Percentiles rank a stretch among this genome's conserved stretches.
phyloP scores from a whole-genome alignment of 2,329 filamentous ascomycete species.

The Alternaria brassicicola region DNA sequence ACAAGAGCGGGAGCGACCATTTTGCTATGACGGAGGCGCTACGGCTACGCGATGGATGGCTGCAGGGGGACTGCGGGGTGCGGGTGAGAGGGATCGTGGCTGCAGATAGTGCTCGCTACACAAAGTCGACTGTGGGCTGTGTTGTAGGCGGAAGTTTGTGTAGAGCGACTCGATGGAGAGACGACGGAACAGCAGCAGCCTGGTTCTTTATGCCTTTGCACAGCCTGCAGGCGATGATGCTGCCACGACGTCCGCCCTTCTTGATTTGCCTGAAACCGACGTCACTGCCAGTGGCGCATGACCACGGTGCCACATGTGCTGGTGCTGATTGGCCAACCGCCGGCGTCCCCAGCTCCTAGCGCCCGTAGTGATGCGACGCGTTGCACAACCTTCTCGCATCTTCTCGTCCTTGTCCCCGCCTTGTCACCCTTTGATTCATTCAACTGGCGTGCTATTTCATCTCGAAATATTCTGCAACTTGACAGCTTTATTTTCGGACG shows the following conservation, averaged over 20 bases:
- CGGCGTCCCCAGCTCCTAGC: background rate
- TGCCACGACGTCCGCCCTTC: slow-evolving; percentile 20
- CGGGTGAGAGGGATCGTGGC: slow-evolving; percentile 7
- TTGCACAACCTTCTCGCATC: slow-evolving; percentile 12
- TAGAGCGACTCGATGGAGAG: background rate
- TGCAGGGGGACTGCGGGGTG: background rate
- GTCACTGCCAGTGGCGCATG: slow-evolving; percentile 26
- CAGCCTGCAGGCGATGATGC: slow-evolving; percentile 24
- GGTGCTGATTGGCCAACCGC: slow-evolving; percentile 19
- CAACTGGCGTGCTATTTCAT: slow-evolving; percentile 1
- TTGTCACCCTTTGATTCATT: background rate
- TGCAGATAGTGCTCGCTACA: slow-evolving; percentile 2
- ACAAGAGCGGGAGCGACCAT: slow-evolving; percentile 51
- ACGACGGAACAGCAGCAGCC: slow-evolving; percentile 1
- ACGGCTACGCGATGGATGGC: slow-evolving; percentile 2
- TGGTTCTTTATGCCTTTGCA: slow-evolving; percentile 25
- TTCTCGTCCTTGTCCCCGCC: slow-evolving; percentile 4
- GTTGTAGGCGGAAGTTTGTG: background rate
- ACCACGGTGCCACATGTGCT: slow-evolving; percentile 4
- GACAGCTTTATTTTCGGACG: slow-evolving; percentile 5
- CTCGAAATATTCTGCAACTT: slow-evolving; percentile 1
- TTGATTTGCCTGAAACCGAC: slow-evolving; percentile 11
- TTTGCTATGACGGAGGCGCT: slow-evolving; percentile 5
- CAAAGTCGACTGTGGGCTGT: background rate
- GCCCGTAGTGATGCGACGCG: slow-evolving; percentile 16